These are phyloP conservation scores for Colletotrichum eleusines DNA, from an alignment of 2,329 filamentous ascomycete genomes.

Conservation along the genomic window DNA sequence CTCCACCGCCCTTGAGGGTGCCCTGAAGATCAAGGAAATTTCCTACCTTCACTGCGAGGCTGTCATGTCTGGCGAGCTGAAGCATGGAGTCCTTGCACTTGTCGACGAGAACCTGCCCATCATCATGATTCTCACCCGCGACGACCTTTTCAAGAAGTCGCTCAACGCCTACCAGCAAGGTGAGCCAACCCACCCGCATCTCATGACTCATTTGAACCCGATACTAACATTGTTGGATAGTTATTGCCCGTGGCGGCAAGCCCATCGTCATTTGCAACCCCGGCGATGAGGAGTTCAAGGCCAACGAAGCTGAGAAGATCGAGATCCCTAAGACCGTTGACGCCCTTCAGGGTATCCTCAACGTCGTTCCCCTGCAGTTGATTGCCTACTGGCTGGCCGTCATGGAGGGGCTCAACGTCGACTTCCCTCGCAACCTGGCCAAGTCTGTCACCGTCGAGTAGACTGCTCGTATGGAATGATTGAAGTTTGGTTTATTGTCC, in stretches of 20 bases:
- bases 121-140: conserved; percentile 98
- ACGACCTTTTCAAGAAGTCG: conserved; percentile 98
- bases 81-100: conserved; percentile 96
- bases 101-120: conserved; percentile 99
- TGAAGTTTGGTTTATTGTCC: conserved; percentile 28
- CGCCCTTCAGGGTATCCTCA: conserved; percentile 94
- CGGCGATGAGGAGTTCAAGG: conserved; percentile 87
- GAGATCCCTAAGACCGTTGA: conserved; percentile 97
- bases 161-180: conserved; percentile 99
- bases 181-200: conserved; percentile 57
- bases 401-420: conserved; percentile 94
- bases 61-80: conserved; percentile 99
- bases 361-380: conserved; percentile 96
- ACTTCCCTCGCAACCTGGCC: conserved; percentile 98
- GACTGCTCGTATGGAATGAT: conserved; percentile 45
- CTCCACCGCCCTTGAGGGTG: conserved; percentile 96
- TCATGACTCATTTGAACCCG: neutral
- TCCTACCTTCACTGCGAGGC: conserved; percentile 99
- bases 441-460: conserved; percentile 99
- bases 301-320: conserved; percentile 93
- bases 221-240: conserved; percentile 57
- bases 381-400: conserved; percentile 99
- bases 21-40: conserved; percentile 99
- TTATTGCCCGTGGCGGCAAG: conserved; percentile 94
- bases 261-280: conserved; percentile 99